Evolutionary conservation across 345 rosid species (phyloP), one percentile per base, ranked within the genome.

Genomic region (Arabis alpina): DNA sequence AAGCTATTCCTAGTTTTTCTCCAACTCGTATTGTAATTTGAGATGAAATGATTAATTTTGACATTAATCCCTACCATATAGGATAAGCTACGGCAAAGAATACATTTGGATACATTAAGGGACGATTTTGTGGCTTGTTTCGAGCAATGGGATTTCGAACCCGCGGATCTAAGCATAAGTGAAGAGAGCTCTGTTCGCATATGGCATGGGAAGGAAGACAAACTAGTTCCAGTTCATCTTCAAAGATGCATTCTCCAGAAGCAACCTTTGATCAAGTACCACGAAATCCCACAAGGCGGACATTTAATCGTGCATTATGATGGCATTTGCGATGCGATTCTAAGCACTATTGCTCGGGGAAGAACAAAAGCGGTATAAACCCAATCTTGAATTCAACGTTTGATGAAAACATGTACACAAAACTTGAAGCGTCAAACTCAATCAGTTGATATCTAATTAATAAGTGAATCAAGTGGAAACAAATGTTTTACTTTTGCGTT

Each of bases 161-260:
- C 98, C 0, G 66, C 80, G 34, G 83, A 85, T 8, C 80, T 90
- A 49, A 61, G 50, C 24, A 80, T 87, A n/a, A 45, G 32, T 15
- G 1, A 54, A 68, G 70, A 75, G 41, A 60, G 73, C 73, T 71
- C 77, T 36, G 89, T 90, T 61, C 96, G 90, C 55, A 86, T 90
- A 37, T 90, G 96, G 97, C 94, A 90, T 69, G 97, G 97, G 2
- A 61, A 62, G 5, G 89, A 88, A 79, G 98, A 93, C 73, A 93
- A 82, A 77, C 86, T 93, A 5, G 96, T 93, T 19, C 93, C 97
- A 0, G 78, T 57, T 70, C 87, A 93, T 68, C 92, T 90, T 47
- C 96, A 90, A 64, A 78, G 92, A 59, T 86, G 63, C 73, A 76
- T 90, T 27, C 70, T 85, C 0, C 66, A 42, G 43, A 88, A 84